phyloP scores from a whole-genome alignment of 805 yeast genomes.

The Saturnispora mendoncae region DNA sequence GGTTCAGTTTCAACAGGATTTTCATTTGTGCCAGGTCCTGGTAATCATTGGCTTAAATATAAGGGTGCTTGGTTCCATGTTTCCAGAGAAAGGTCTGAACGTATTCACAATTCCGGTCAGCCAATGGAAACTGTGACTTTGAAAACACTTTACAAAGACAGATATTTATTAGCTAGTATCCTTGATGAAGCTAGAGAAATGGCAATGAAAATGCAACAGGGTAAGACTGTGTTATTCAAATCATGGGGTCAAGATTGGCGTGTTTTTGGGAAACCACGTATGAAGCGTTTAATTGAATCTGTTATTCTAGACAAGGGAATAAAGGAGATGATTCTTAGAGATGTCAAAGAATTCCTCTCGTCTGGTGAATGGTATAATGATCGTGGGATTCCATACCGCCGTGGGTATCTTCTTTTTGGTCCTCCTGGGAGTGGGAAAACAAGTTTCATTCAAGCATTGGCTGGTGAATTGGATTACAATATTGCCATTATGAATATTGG shows the following conservation, averaged over 20 bases:
- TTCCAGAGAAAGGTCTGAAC: slow-evolving; percentile 82
- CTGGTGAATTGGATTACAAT: slow-evolving; percentile 92
- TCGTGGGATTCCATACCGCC: slow-evolving; percentile 93
- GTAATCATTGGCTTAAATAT: slow-evolving; percentile 80
- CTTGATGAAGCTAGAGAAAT: slow-evolving; percentile 74
- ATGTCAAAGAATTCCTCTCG: slow-evolving; percentile 69
- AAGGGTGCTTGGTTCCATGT: slow-evolving; percentile 83
- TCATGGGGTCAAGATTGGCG: slow-evolving; percentile 99
- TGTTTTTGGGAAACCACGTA: slow-evolving; percentile 92
- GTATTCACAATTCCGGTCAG: slow-evolving; percentile 82
- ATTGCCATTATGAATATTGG: slow-evolving; percentile 88
- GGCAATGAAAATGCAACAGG: slow-evolving; percentile 78
- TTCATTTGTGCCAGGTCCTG: slow-evolving; percentile 94
- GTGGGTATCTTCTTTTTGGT: slow-evolving; percentile 90
- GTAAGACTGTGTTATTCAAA: slow-evolving; percentile 87
- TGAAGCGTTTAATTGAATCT: slow-evolving; percentile 73
- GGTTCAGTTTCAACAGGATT: slow-evolving; percentile 85
- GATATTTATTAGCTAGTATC: slow-evolving; percentile 52
- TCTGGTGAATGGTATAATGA: slow-evolving; percentile 89
- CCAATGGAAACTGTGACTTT: slow-evolving; percentile 96
- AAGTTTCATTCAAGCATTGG: slow-evolving; percentile 90
- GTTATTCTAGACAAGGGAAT: slow-evolving; percentile 78
- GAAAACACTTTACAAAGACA: slow-evolving; percentile 81
- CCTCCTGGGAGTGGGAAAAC: slow-evolving; percentile 99
- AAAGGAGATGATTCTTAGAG: slow-evolving; percentile 54